phyloP scores from a whole-genome alignment of 345 rosid species.

The Raphanus sativus region DNA sequence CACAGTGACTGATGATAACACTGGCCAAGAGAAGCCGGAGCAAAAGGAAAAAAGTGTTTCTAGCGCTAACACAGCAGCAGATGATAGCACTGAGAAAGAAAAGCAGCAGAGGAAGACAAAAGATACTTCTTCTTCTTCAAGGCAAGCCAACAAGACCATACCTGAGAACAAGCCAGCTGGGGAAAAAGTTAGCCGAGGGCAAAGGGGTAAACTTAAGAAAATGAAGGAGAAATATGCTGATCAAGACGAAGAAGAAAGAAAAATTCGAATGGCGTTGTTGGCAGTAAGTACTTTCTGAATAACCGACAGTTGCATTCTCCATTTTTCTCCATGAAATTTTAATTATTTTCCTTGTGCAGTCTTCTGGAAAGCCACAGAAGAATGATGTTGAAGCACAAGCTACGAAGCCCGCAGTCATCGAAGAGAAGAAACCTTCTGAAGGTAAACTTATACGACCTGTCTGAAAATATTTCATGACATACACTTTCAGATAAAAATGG shows the following conservation, averaged over 20 bases:
- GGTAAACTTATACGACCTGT: slow-evolving; percentile 29
- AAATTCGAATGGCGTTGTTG: slow-evolving; percentile 78
- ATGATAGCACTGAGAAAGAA: slow-evolving; percentile 37
- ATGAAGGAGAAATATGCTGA: slow-evolving; percentile 96
- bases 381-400: slow-evolving; percentile 48
- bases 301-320: background rate
- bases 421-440: slow-evolving; percentile 46
- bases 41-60: slow-evolving; percentile 29
- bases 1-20: slow-evolving; percentile 29
- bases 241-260: slow-evolving; percentile 96
- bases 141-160: slow-evolving; percentile 43
- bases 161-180: slow-evolving; percentile 52
- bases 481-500: background rate
- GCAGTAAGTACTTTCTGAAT: slow-evolving; percentile 61
- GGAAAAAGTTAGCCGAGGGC: slow-evolving; percentile 83
- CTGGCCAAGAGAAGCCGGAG: slow-evolving; percentile 47
- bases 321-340: slow-evolving; percentile 1
- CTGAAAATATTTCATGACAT: background rate
- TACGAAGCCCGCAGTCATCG: slow-evolving; percentile 33
- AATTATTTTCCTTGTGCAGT: slow-evolving; percentile 47
- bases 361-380: slow-evolving; percentile 75
- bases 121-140: slow-evolving; percentile 38
- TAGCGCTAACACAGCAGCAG: slow-evolving; percentile 23
- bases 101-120: slow-evolving; percentile 43
- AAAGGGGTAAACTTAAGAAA: slow-evolving; percentile 85